phyloP scores from a whole-genome alignment of 345 rosid genomes.

The Heritiera fomes region DNA sequence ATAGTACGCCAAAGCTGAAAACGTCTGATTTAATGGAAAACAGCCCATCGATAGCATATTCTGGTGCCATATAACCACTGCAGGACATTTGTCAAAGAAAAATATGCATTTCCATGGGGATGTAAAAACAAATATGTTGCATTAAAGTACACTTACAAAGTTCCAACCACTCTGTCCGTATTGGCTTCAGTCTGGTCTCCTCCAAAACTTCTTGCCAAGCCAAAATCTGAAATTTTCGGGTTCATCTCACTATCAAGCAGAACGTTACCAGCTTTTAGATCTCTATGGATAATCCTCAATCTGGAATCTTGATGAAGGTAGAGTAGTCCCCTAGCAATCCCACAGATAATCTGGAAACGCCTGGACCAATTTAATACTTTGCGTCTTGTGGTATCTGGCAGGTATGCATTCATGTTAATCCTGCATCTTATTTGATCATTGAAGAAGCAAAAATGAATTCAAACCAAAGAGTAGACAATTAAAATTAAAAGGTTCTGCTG shows the following conservation, averaged over 20 bases:
- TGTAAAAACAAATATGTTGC: neutral
- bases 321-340: constrained; percentile 45
- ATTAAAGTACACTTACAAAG: constrained; percentile 10
- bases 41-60: constrained; percentile 16
- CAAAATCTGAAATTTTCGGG: constrained; percentile 40
- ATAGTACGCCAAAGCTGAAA: constrained; percentile 12
- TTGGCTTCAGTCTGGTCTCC: constrained; percentile 21
- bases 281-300: constrained; percentile 29
- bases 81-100: neutral
- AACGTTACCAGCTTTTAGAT: constrained; percentile 38
- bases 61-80: constrained; percentile 24
- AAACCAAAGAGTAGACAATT: neutral
- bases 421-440: neutral
- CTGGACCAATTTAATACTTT: constrained; percentile 25
- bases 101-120: neutral
- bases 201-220: constrained; percentile 22
- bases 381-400: neutral
- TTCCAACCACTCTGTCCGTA: constrained; percentile 24
- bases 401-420: neutral
- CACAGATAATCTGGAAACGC: constrained; percentile 35
- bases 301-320: constrained; percentile 50
- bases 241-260: constrained; percentile 40
- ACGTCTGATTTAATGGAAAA: constrained; percentile 14
- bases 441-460: constrained; percentile 25
- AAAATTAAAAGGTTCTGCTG: neutral